Base-by-base conservation (phyloP, 768 basidiomycete species). In the Lepiota venenata region DNA sequence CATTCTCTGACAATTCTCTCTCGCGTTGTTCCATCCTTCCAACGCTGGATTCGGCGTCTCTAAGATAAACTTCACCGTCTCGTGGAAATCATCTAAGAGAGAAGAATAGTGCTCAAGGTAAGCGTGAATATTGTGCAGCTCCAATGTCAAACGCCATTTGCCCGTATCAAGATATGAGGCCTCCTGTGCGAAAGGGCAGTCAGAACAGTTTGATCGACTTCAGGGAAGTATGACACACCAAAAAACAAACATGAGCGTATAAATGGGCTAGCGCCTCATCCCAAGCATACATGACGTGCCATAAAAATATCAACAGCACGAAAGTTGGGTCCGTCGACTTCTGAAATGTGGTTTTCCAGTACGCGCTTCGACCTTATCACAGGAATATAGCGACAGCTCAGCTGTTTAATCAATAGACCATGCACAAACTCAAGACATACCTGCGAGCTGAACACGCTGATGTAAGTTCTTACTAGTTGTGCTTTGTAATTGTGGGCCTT, bases 241-340 rank as follows among this genome's bases (percentile, higher is more conserved):
- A 66, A 52, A 57, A 70, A 54, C 73, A 77, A 20, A 84, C 73
- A 58, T 84, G 79, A 8, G 60, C 57, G 53, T 82, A 83, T 35
- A 84, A 60, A 11, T 67, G 65, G 58, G 83, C 82, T 21, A 83
- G 69, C 0, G 80, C 67, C 62, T 85, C 80, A 46, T 85, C 83
- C 73, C 83, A 84, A 0, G 81, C 75, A 60, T 84, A 84, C 22
- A 83, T 59, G 0, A 80, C 75, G 52, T 82, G 82, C 83, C 83
- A 84, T 20, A 84, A 63, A 6, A 78, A 65, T 43, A 76, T 69
- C 5, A 84, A 58, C 42, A 84, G 68, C 8, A 84, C 60, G 52
- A 83, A 82, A 0, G 82, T 84, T 6, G 82, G 79, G 53, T 84
- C 83, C 3, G 69, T 46, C 50, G 71, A 67, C 8, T 64, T 63